Base-by-base conservation (phyloP, 495 filamentous ascomycete genomes). In the Daldinia loculata region DNA sequence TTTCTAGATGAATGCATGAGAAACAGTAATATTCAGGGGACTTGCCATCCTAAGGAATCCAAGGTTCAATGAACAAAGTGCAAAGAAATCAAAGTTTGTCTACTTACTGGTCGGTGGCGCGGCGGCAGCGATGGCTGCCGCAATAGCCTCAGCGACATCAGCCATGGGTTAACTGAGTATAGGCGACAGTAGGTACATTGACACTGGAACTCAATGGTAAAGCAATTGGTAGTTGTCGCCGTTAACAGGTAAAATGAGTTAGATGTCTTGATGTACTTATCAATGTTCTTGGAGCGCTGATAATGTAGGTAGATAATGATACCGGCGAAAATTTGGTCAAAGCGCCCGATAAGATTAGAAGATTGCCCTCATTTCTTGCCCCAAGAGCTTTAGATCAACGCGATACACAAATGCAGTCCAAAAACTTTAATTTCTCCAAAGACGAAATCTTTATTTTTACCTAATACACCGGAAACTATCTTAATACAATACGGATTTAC, bases 331-430 rank as follows among this genome's bases (percentile, higher is more conserved):
- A 79, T 75, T 81, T 79, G 69, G 70, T 69, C 74, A 74, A 78
- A 69, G 72, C 79, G 72, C 51, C 64, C 75, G 76, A 81, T 74
- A 73, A 73, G 70, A 73, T 57, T 58, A 66, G 70, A 76, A 78
- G 69, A 75, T 79, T 80, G 79, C 81, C 81, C 80, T 82, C 70
- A 80, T 77, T 79, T 82, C 71, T 70, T 79, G 80, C 81, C 81
- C 81, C 78, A 81, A 73, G 29, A 30, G 55, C 29, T 63, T 67
- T 67, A 43, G 66, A 56, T 56, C 50, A 9, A 12, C 62, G 61
- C 56, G 81, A 83, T 82, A 82, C 81, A 82, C 80, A 81, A 78
- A 63, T 29, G 6, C 6, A 53, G 4, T 15, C 19, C 14, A 29
- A 45, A 43, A 30, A 43, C 56, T 43, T 45, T 29, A 19, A 60